Conservation (phyloP, 768 basidiomycete genomes). For the Lactarius akahatsu region DNA sequence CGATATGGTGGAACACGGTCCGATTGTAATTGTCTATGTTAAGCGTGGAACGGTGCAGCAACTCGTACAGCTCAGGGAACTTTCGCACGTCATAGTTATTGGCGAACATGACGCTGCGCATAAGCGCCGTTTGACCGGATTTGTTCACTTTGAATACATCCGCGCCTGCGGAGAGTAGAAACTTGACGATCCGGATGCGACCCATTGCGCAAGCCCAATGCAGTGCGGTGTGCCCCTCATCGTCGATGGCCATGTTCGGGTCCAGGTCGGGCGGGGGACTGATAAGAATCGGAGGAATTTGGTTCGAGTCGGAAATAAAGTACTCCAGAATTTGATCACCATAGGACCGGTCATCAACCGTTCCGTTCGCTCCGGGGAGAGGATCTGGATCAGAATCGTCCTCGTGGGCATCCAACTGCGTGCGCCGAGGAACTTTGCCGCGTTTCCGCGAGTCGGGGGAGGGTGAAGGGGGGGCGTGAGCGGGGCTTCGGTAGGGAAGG, state of each 20-base stretch:
- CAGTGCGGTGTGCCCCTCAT: slow-evolving; percentile 94
- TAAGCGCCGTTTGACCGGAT: slow-evolving; percentile 93
- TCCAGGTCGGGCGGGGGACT: slow-evolving; percentile 89
- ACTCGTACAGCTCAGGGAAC: slow-evolving; percentile 95
- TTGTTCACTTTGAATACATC: slow-evolving; percentile 97
- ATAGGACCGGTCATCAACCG: slow-evolving; percentile 65
- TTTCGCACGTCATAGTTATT: slow-evolving; percentile 99
- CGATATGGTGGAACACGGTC: slow-evolving; percentile 97
- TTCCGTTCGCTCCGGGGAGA: slow-evolving; percentile 42
- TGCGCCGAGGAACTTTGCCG: slow-evolving; percentile 43
- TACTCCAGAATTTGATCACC: slow-evolving; percentile 97
- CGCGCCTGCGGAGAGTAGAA: slow-evolving; percentile 89
- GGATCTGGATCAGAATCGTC: slow-evolving; percentile 47
- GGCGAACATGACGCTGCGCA: slow-evolving; percentile 99
- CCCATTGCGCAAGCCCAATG: slow-evolving; percentile 99
- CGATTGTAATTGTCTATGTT: slow-evolving; percentile 98
- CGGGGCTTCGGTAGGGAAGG: slow-evolving; percentile 41
- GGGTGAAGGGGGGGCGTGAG: slow-evolving; percentile 40
- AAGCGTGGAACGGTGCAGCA: slow-evolving; percentile 95
- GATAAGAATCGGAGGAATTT: slow-evolving; percentile 84
- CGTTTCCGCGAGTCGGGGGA: slow-evolving; percentile 45
- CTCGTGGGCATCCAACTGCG: slow-evolving; percentile 42
- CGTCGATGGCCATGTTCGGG: slow-evolving; percentile 94
- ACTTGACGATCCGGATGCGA: slow-evolving; percentile 90
- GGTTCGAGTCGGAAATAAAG: slow-evolving; percentile 95